Base-by-base conservation (phyloP, 2,329 filamentous ascomycete genomes). In the Cladosporium velox region DNA sequence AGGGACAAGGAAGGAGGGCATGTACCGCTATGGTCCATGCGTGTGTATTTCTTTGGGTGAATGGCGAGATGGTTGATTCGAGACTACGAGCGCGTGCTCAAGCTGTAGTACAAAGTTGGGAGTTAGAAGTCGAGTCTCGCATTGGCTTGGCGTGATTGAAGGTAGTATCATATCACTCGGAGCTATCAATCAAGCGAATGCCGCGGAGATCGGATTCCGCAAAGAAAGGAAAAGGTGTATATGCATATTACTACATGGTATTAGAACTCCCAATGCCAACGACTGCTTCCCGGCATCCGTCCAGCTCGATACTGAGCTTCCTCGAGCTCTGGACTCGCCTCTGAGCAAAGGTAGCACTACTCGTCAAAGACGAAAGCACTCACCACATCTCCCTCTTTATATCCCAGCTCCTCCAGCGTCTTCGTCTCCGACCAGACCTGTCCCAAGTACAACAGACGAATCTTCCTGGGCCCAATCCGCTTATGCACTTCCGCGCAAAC, bases 371-470 rank as follows among this genome's bases (percentile, higher is more conserved):
- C 86, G 66, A 95, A 82, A 26, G 90, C 92, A 75, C 93, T 95
- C 64, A 96, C 80, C 38, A 95, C 82, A 74, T 95, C 86, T 41
- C 88, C 90, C 67, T 86, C 83, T 72, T 88, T 86, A 91, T 91
- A 97, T 59, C 90, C 90, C 71, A 95, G 90, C 3, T 85, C 84
- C 54, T 82, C 77, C 21, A 97, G 80, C 0, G 89, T 84, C 24
- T 86, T 76, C 64, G 84, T 83, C 69, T 94, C 91, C 70, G 88
- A 88, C 55, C 97, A 84, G 60, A 93, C 86, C 75, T 88, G 92
- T 70, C 93, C 93, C 78, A 95, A 85, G 76, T 96, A 96, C 24
- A 88, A 89, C 67, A 97, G 85, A 64, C 87, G 87, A 60, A 97
- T 82, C 58, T 83, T 85, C 68, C 86, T 87, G 54, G 80, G 77